Evolutionary conservation across 2,329 filamentous ascomycete species (phyloP), one percentile per base, ranked within the genome.

Genomic region (Amylocarpus encephaloides): DNA sequence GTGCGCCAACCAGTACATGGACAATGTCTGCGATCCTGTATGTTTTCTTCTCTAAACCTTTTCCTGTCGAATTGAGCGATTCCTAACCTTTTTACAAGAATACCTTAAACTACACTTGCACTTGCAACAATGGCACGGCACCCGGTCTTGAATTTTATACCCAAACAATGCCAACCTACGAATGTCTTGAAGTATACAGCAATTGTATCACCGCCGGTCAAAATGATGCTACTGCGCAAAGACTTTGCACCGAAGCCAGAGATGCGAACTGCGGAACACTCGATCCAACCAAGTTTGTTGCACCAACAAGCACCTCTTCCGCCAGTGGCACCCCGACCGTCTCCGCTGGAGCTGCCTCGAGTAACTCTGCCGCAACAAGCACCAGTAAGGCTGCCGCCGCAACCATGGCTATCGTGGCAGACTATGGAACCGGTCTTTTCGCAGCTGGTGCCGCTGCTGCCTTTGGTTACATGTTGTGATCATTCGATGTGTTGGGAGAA

Each of bases 1-100:
- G 56, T 86, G 82, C 68, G 72, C 72, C 54, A 62, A 66, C 55
- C 68, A 71, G 33, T 4, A 18, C 19, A n/a, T 9, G 57, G 67
- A 63, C 55, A 83, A 83, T 70, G 66, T 62, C 43, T 86, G 82
- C 65, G 71, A 79, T 55, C 40, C 68, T 33, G 82, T 85, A 74
- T 64, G 78, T 68, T 43, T 45, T 26, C 13, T 39, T 34, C 30
- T 43, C 13, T 19, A 33, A 47, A 44, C 29, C 13, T 18, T 15
- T 39, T 18, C 6, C 15, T 19, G 34, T 3, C 7, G 22, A 26
- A 7, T 26, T 26, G 22, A 26, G 7, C 4, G 22, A 4, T 7
- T 26, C 7, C 22, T 26, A 26, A 26, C 22, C 22, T 26, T 4
- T 26, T 4, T 7, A 29, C 5, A 34, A 48, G 46, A 16, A 33